Base-by-base conservation (phyloP, 1,139 yeast species). In the Geotrichum cucujoidarum region DNA sequence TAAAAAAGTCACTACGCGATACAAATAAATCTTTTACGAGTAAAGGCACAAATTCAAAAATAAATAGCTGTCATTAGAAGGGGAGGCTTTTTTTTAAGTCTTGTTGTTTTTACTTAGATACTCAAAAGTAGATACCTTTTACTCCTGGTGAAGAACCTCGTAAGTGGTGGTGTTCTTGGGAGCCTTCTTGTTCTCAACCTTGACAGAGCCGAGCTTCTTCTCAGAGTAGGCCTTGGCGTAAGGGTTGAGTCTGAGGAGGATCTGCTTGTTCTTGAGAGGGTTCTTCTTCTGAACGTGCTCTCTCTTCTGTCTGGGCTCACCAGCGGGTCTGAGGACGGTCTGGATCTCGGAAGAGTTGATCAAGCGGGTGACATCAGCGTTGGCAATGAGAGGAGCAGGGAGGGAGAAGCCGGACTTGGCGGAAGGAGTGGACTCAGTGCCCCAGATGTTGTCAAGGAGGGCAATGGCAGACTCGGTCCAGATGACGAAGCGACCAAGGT, bases 241-340 rank as follows among this genome's bases (percentile, higher is more conserved):
- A 64, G 99, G 99, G 95, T 92, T 94, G 75, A 92, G 85, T 81
- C 97, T 88, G 75, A 89, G 83, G 72, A 89, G 77, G 68, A 89
- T 94, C 79, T 88, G 95, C 83, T 89, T 90, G 97, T 94, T 92
- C 92, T 88, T 92, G 75, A 92, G 89, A 78, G 99, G 98, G 94
- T 92, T 92, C 92, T 88, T 90, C 97, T 92, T 92, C 76, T 83
- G 84, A 73, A 86, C 95, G 80, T 85, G 88, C 63, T 88, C 74
- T 76, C 95, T 87, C 92, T 89, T 88, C 75, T 87, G 94, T 70
- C 83, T 76, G 67, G 94, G 76, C 75, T 84, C 92, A 68, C 95
- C 95, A 73, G 96, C 95, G 71, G 96, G 90, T 81, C 94, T 86
- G 68, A 89, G 86, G 70, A 82, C 96, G 65, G 96, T 79, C 80